Conservation (phyloP, 2,329 filamentous ascomycete genomes). For the Colletotrichum nymphaeae region DNA sequence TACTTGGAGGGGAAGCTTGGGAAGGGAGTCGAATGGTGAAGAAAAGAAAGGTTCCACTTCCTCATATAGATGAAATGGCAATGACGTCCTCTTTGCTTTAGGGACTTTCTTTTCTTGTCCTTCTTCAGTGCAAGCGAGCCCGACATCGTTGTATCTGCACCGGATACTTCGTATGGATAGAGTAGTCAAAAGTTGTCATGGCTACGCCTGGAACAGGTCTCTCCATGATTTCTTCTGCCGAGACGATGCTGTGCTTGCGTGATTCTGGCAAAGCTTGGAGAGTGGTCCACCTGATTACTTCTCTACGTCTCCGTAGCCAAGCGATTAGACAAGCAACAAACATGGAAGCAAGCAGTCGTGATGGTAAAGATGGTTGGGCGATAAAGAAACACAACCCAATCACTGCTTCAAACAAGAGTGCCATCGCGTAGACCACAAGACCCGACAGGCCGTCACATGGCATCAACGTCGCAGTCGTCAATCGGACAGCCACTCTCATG, state of each 20-base stretch:
- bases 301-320: neutral
- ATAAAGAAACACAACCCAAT: neutral
- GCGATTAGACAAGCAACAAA: no score
- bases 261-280: neutral
- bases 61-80: constrained; percentile 20
- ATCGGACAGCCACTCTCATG: constrained; percentile 15
- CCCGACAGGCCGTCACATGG: constrained; percentile 14
- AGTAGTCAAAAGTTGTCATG: neutral
- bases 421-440: neutral
- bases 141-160: neutral
- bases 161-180: no score
- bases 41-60: constrained; percentile 1
- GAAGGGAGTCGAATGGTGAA: neutral
- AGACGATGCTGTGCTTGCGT: neutral
- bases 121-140: neutral
- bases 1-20: neutral
- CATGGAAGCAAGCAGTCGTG: neutral
- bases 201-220: neutral
- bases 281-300: neutral
- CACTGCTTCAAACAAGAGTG: neutral
- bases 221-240: neutral
- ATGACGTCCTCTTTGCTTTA: constrained; percentile 4
- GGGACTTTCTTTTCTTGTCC: neutral
- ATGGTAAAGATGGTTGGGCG: neutral
- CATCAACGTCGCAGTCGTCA: constrained; percentile 23